These are phyloP conservation scores for Fusarium nelsonii DNA, from an alignment of 2,329 filamentous ascomycete genomes.

Conservation along the genomic window DNA sequence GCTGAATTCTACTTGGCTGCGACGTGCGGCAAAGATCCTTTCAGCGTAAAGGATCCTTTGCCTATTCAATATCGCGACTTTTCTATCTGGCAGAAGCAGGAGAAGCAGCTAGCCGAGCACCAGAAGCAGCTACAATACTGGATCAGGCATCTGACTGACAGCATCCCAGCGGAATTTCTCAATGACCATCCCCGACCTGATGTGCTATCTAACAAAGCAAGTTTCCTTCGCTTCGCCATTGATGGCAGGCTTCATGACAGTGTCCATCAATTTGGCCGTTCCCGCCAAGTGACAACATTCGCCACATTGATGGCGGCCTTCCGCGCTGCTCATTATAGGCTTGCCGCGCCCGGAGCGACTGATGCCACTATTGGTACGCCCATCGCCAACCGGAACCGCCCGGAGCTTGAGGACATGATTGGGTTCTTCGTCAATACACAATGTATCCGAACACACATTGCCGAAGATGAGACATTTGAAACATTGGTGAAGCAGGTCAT, in stretches of 20 bases:
- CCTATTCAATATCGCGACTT: slow-evolving; percentile 27
- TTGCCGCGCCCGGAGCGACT: slow-evolving; percentile 28
- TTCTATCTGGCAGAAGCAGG: slow-evolving; percentile 16
- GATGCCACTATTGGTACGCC: slow-evolving; percentile 43
- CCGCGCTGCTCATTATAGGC: slow-evolving; percentile 42
- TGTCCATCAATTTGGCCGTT: slow-evolving; percentile 13
- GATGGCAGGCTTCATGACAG: slow-evolving; percentile 11
- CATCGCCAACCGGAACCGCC: slow-evolving; percentile 35
- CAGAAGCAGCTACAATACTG: slow-evolving; percentile 18
- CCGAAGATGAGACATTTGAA: background rate
- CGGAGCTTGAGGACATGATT: slow-evolving; percentile 38
- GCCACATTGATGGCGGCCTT: slow-evolving; percentile 40
- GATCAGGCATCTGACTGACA: slow-evolving; percentile 20
- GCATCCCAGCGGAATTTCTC: slow-evolving; percentile 11
- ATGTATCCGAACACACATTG: background rate
- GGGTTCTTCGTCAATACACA: slow-evolving; percentile 45
- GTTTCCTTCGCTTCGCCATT: slow-evolving; percentile 14
- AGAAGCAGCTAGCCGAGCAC: background rate
- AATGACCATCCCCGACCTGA: background rate
- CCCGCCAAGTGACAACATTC: slow-evolving; percentile 10
- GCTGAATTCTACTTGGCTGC: no score
- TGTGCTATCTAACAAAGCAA: slow-evolving; percentile 30
- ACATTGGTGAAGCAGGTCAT: background rate
- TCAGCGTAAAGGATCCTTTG: background rate
- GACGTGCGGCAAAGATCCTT: no score